These are phyloP conservation scores for Trichoderma afroharzianum DNA, from an alignment of 2,329 filamentous ascomycete species.

Conservation along the genomic window DNA sequence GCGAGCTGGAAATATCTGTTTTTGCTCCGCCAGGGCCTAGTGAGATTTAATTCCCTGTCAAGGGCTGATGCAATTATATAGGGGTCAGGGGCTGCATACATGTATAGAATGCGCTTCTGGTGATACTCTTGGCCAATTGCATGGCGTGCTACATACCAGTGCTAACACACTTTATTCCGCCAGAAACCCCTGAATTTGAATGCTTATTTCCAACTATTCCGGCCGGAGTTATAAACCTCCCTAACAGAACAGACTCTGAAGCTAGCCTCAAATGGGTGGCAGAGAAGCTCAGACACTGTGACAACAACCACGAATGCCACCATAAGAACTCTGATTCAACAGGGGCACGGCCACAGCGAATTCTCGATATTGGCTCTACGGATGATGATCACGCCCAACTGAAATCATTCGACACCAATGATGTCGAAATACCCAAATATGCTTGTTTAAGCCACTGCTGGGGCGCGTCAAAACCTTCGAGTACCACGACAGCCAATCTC, in stretches of 20 bases:
- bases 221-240: not conserved
- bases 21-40: conserved; percentile 1
- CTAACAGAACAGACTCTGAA: not conserved
- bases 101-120: not conserved
- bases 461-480: not conserved
- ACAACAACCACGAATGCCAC: not conserved
- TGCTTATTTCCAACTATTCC: conserved; percentile 5
- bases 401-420: not conserved
- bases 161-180: not conserved
- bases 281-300: not conserved
- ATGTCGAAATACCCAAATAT: not conserved
- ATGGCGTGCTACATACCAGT: not conserved
- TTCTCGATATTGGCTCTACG: not conserved
- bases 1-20: conserved; percentile 3
- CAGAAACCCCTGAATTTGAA: not conserved
- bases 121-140: not conserved
- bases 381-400: not conserved
- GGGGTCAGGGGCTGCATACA: not conserved
- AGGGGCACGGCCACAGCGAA: not conserved
- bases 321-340: not conserved
- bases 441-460: conserved; percentile 22
- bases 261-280: not conserved
- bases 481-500: conserved; percentile 3
- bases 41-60: not conserved
- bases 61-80: not conserved